Evolutionary conservation across 139 green algal species (phyloP), one percentile per base, ranked within the genome.

Genomic region (Raphidocelis subcapitata): DNA sequence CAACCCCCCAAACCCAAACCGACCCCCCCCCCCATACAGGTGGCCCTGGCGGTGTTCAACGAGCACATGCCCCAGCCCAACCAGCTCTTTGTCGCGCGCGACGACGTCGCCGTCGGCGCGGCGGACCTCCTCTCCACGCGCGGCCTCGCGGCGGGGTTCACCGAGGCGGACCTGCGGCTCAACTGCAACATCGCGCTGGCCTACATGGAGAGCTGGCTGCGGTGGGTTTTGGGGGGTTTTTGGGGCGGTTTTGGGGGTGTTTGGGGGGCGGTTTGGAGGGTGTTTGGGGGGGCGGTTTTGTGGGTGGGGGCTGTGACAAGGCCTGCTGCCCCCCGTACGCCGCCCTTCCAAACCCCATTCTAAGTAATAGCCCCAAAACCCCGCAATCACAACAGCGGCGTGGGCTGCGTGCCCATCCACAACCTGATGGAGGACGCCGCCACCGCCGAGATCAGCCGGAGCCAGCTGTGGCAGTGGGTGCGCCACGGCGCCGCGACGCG

Each of bases 381-480:
- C n/a, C n/a, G n/a, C n/a, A n/a, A n/a, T n/a, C n/a, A n/a, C n/a
- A n/a, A n/a, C n/a, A 78, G 72, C 28, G 92, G 92, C 54, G 79
- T 87, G 20, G 92, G 92, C 60, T 97, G 90, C 65, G 91, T 97
- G 66, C 92, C 92, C 62, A 87, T 97, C 52, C 82, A 95, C 85
- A 92, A 94, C 77, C 87, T 97, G 24, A 97, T 97, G 92, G 92
- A 97, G 85, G 92, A 97, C 59, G 92, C 92, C 0, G 92, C 92
- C n/a, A 97, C 92, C 14, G 92, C 91, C 18, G 92, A 97, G 84
- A 96, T 97, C 80, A 89, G 67, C 47, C 80, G 74, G 28, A 62
- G 60, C 4, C 85, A 92, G 81, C 74, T 93, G 65, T 97, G 92
- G 89, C 91, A 96, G 85, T 96, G 91, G 91, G 79, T 95, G 73